Percentiles rank a stretch among this genome's conserved stretches.
Conservation (phyloP, 140 eudicot genomes). For the Flaveria floridana region DNA sequence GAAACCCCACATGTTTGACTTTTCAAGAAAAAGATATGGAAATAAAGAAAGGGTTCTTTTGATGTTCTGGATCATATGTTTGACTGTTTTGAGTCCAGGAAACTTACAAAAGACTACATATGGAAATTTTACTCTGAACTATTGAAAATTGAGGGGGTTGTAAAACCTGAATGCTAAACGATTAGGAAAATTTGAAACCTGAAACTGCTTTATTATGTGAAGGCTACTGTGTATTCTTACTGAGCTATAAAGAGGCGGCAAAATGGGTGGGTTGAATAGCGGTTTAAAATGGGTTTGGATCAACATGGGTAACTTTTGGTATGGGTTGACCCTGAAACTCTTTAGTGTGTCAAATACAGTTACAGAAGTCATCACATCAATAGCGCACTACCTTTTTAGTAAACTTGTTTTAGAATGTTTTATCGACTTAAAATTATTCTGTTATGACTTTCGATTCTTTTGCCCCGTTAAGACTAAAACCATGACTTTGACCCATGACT, state of each 20-base stretch:
- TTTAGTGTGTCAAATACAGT: background rate
- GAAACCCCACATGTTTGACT: conserved; percentile 8
- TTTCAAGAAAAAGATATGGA: background rate
- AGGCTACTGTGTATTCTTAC: background rate
- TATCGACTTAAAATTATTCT: background rate
- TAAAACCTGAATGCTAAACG: background rate
- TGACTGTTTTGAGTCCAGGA: background rate
- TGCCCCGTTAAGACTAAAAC: background rate
- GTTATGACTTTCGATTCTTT: background rate
- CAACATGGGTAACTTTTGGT: background rate
- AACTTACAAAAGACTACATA: background rate
- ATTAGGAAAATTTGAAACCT: background rate
- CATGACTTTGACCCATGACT: background rate
- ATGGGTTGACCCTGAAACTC: background rate
- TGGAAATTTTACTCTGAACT: background rate
- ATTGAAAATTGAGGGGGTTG: background rate
- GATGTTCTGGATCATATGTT: background rate
- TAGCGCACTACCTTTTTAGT: too few relatives aligned
- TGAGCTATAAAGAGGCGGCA: background rate
- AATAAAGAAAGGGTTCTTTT: background rate
- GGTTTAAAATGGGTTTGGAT: background rate
- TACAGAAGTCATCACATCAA: background rate
- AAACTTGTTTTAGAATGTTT: background rate
- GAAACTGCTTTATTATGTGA: background rate
- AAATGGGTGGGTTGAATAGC: background rate